phyloP scores from a whole-genome alignment of 345 rosid species.

The Aquilaria malaccensis region DNA sequence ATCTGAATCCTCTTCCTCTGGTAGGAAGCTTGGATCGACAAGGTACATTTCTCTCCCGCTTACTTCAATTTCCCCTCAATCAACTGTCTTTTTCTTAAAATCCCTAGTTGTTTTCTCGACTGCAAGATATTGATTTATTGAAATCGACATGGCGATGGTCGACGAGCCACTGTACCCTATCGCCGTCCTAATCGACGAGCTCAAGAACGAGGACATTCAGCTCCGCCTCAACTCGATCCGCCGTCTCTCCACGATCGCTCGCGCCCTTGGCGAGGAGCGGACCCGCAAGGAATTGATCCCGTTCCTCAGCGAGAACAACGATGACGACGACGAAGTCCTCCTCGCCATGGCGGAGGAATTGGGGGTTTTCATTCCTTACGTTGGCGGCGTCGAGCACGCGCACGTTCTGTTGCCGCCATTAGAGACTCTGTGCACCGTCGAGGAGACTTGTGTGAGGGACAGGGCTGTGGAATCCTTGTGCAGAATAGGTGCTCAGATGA shows the following conservation, averaged over 20 bases:
- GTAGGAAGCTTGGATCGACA: too few species aligned
- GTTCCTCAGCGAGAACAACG: conserved; percentile 68
- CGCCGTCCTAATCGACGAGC: conserved; percentile 70
- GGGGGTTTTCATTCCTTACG: conserved; percentile 74
- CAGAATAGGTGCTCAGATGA: conserved; percentile 68
- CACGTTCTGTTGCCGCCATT: conserved; percentile 57
- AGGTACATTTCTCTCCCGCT: too few species aligned
- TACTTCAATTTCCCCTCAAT: too few species aligned
- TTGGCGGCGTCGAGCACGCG: conserved; percentile 66
- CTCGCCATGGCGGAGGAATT: conserved; percentile 77
- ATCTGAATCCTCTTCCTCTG: too few species aligned
- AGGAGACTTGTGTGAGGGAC: conserved; percentile 77
- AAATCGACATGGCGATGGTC: conserved; percentile 40
- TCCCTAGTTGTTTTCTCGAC: not conserved
- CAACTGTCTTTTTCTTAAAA: too few species aligned
- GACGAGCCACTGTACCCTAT: conserved; percentile 81
- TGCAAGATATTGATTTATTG: conserved; percentile 13
- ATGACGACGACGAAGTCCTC: conserved; percentile 75
- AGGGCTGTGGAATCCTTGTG: conserved; percentile 65
- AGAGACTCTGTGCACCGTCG: conserved; percentile 61
- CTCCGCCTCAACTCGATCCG: conserved; percentile 66
- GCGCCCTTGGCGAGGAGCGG: conserved; percentile 75
- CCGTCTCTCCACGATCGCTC: conserved; percentile 63
- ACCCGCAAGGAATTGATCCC: conserved; percentile 73
- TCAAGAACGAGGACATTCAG: conserved; percentile 74